A percentile compares a stretch with the other conserved stretches of the same genome.
Evolutionary conservation across 352 stramenopile genomes (phyloP).

Genomic region (Blastocystis sp.): DNA sequence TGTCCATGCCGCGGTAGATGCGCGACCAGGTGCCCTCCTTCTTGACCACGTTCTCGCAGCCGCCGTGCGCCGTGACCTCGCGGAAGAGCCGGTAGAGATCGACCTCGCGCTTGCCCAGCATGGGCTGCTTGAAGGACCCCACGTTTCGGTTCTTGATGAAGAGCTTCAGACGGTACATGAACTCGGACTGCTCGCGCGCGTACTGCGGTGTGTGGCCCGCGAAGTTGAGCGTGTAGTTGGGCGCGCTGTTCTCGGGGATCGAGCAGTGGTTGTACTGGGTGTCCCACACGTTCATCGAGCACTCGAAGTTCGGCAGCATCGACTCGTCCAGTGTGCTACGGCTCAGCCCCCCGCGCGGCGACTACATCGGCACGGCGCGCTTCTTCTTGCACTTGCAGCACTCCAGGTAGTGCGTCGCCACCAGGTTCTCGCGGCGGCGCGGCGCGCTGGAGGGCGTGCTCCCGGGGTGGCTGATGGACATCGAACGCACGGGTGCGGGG

Average conservation of each 20-base stretch:
- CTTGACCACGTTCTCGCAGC: slow-evolving; percentile 57
- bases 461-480: not conserved
- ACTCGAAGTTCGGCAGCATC: slow-evolving; percentile 54
- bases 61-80: slow-evolving; percentile 63
- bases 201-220: not conserved
- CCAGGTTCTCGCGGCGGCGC: not conserved
- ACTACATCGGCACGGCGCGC: slow-evolving; percentile 40
- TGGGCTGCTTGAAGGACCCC: slow-evolving; percentile 51
- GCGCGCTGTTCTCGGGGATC: slow-evolving; percentile 30
- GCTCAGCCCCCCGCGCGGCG: not conserved
- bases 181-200: slow-evolving; percentile 30
- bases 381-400: slow-evolving; percentile 61
- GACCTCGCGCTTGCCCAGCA: slow-evolving; percentile 47
- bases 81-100: slow-evolving; percentile 67
- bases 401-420: slow-evolving; percentile 39
- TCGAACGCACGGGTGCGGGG: not conserved
- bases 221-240: slow-evolving; percentile 56
- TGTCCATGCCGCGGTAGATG: slow-evolving; percentile 64
- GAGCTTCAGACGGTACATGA: slow-evolving; percentile 45
- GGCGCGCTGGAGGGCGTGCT: not conserved
- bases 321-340: slow-evolving; percentile 49
- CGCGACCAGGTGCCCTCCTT: slow-evolving; percentile 66
- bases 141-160: slow-evolving; percentile 15
- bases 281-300: slow-evolving; percentile 64
- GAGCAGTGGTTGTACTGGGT: slow-evolving; percentile 56